Conservation (phyloP, 2,329 filamentous ascomycete genomes). For the Cryphonectria nitschkei region DNA sequence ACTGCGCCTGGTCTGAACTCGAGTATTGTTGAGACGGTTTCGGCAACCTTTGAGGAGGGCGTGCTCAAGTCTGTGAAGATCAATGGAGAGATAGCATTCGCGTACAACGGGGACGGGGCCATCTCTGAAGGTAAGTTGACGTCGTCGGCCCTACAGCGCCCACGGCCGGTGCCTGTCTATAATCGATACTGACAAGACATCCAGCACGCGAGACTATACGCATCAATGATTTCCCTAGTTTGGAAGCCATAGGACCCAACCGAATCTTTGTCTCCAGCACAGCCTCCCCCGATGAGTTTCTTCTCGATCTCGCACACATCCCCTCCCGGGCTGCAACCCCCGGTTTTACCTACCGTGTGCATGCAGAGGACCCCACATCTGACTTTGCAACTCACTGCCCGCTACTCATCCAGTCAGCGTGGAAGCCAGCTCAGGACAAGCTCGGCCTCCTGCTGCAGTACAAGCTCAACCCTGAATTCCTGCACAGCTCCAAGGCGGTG, state of each 20-base stretch:
- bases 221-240: constrained; percentile 82
- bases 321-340: constrained; percentile 67
- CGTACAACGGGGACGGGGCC: constrained; percentile 66
- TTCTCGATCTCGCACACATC: constrained; percentile 72
- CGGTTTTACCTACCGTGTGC: constrained; percentile 91
- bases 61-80: constrained; percentile 72
- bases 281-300: constrained; percentile 74
- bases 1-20: constrained; percentile 79
- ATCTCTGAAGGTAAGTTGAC: constrained; percentile 52
- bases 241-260: constrained; percentile 94
- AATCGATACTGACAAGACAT: constrained; percentile 18
- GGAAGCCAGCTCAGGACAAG: constrained; percentile 84
- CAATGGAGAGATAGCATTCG: constrained; percentile 86
- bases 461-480: constrained; percentile 73
- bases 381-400: constrained; percentile 64
- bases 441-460: constrained; percentile 87
- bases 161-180: neutral
- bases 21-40: constrained; percentile 92
- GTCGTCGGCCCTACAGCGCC: constrained; percentile 42
- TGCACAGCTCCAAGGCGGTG: constrained; percentile 45
- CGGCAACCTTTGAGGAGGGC: constrained; percentile 78
- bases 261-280: constrained; percentile 82
- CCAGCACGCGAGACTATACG: constrained; percentile 69
- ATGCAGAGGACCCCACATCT: constrained; percentile 60
- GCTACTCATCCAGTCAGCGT: constrained; percentile 72